A percentile compares a stretch with the other conserved stretches of the same genome.
Evolutionary conservation across 768 basidiomycete genomes (phyloP).

Genomic region (Boletus reticulatus): DNA sequence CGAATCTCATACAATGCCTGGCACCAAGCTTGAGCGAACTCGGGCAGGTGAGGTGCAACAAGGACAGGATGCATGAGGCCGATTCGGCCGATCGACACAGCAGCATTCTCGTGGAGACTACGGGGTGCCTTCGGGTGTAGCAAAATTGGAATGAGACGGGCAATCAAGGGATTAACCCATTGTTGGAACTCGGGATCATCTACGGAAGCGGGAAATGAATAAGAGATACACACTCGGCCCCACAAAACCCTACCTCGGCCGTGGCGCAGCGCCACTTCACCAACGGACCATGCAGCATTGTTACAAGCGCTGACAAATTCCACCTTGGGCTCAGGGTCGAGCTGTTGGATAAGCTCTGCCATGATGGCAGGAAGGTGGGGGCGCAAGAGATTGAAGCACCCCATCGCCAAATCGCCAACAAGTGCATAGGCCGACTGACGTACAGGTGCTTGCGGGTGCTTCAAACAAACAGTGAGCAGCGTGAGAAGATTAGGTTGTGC

Average conservation of each 20-base stretch:
- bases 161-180: constrained; percentile 85
- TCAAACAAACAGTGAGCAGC: constrained; percentile 84
- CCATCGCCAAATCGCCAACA: constrained; percentile 96
- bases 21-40: constrained; percentile 96
- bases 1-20: constrained; percentile 96
- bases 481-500: constrained; percentile 77
- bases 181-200: constrained; percentile 87
- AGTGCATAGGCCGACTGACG: constrained; percentile 98
- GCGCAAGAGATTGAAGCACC: constrained; percentile 83
- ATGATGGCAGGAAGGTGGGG: constrained; percentile 88
- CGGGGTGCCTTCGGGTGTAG: constrained; percentile 91
- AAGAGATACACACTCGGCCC: not conserved
- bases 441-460: constrained; percentile 94
- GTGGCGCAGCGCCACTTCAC: constrained; percentile 93
- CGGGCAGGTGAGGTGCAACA: constrained; percentile 85
- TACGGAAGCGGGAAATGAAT: constrained; percentile 26
- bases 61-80: constrained; percentile 88
- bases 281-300: constrained; percentile 99
- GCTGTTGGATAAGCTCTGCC: constrained; percentile 83
- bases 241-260: constrained; percentile 55
- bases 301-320: constrained; percentile 98
- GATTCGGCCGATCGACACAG: constrained; percentile 95
- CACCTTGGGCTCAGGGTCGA: constrained; percentile 88
- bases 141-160: constrained; percentile 89
- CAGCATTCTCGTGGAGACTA: constrained; percentile 95